These are phyloP conservation scores for Cardamine chenopodiifolia DNA, from an alignment of 345 rosid species.

Conservation along the genomic window DNA sequence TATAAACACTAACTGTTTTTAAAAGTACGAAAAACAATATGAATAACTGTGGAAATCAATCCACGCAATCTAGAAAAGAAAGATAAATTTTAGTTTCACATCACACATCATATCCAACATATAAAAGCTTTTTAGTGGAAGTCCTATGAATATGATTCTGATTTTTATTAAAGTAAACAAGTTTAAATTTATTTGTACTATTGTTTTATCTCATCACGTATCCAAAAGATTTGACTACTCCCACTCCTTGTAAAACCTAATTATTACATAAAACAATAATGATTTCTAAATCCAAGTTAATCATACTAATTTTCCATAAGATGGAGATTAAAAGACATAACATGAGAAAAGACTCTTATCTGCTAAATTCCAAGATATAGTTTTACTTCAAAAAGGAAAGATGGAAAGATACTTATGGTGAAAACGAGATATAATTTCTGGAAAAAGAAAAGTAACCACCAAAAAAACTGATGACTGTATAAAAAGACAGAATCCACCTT, in stretches of 20 bases:
- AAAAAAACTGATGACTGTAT: slow-evolving; percentile 20
- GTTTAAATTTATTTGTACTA: neutral
- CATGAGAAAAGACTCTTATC: slow-evolving; percentile 14
- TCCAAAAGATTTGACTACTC: slow-evolving; percentile 41
- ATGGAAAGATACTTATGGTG: slow-evolving; percentile 14
- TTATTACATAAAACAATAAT: slow-evolving; percentile 26
- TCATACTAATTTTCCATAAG: slow-evolving; percentile 25
- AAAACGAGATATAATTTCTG: neutral
- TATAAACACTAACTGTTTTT: neutral
- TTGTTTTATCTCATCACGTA: slow-evolving; percentile 34
- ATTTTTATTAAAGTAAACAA: neutral
- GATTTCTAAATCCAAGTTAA: slow-evolving; percentile 38
- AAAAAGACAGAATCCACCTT: slow-evolving; percentile 18
- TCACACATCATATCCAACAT: slow-evolving; percentile 39
- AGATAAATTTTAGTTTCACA: slow-evolving; percentile 21
- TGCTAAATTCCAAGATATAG: neutral
- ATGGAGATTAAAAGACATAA: neutral
- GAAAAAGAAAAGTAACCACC: slow-evolving; percentile 29
- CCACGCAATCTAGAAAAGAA: slow-evolving; percentile 13
- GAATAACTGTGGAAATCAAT: slow-evolving; percentile 9
- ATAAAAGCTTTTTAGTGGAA: slow-evolving; percentile 32
- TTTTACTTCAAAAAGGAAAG: slow-evolving; percentile 6
- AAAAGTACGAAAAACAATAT: neutral
- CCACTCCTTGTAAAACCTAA: slow-evolving; percentile 34
- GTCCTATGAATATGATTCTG: slow-evolving; percentile 32